Evolutionary conservation across 1,284 basidiomycete genomes (phyloP).

Genomic region (Ceratorhiza oryzae-sativae): DNA sequence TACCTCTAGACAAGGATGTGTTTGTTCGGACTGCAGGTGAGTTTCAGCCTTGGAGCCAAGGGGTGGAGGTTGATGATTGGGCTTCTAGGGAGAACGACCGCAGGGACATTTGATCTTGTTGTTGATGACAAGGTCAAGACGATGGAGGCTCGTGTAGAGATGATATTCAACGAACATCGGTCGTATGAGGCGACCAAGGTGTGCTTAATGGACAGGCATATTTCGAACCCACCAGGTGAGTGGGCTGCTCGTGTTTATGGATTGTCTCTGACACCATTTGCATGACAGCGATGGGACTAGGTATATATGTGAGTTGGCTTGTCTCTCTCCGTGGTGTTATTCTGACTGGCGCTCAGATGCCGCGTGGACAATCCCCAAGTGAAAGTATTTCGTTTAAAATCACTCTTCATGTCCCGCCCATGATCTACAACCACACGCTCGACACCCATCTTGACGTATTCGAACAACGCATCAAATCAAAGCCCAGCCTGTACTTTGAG

Average conservation of each 20-base stretch:
- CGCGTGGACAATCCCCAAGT: constrained; percentile 12
- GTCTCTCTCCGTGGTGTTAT: neutral
- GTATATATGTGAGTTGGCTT: constrained; percentile 28
- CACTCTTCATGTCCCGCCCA: constrained; percentile 20
- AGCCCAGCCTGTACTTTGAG: constrained; percentile 19
- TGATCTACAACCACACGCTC: constrained; percentile 29
- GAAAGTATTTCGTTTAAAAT: constrained; percentile 34
- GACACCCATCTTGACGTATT: constrained; percentile 37
- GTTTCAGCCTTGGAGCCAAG: neutral
- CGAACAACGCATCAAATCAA: constrained; percentile 21
- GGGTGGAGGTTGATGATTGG: neutral
- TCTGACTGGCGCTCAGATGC: constrained; percentile 13
- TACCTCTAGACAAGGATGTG: constrained; percentile 23
- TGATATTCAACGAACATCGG: constrained; percentile 32
- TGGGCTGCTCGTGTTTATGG: neutral
- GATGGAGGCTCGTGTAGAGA: constrained; percentile 33
- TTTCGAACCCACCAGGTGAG: constrained; percentile 19
- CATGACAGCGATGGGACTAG: constrained; percentile 17
- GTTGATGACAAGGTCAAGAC: constrained; percentile 31
- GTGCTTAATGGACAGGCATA: constrained; percentile 27
- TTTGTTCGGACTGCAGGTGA: constrained; percentile 27
- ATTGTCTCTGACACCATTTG: neutral
- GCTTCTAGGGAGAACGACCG: constrained; percentile 13
- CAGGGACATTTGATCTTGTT: constrained; percentile 14
- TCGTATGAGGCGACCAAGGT: constrained; percentile 32